A percentile compares a stretch with the other conserved stretches of the same genome.
phyloP scores from a whole-genome alignment of 2,329 filamentous ascomycete genomes.

The Akanthomyces muscarius region DNA sequence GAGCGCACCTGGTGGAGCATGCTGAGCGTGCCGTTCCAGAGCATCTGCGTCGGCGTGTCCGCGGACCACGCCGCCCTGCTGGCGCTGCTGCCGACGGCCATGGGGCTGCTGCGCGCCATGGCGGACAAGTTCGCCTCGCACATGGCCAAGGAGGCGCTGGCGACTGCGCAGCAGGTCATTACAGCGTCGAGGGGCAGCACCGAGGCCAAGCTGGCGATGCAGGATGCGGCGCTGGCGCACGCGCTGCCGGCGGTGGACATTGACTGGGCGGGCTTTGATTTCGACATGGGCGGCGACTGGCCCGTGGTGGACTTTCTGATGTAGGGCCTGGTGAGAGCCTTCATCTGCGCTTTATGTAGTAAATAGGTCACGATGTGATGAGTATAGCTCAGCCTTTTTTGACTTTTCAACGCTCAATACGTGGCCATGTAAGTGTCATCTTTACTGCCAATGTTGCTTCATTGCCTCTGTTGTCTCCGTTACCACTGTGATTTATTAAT shows the following conservation, averaged over 20 bases:
- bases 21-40: constrained; percentile 19
- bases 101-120: constrained; percentile 14
- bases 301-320: constrained; percentile 3
- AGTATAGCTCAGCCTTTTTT: too few relatives aligned
- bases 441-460: too few relatives aligned
- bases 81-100: constrained; percentile 15
- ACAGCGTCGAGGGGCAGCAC: neutral
- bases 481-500: too few relatives aligned
- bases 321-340: neutral
- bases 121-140: constrained; percentile 17
- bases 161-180: constrained; percentile 16
- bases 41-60: constrained; percentile 17
- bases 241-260: neutral
- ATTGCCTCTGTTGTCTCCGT: too few relatives aligned
- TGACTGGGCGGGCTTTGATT: constrained; percentile 8
- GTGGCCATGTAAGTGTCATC: too few relatives aligned
- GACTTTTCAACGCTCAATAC: too few relatives aligned
- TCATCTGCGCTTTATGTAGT: too few relatives aligned
- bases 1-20: constrained; percentile 20
- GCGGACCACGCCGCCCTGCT: constrained; percentile 16
- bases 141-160: constrained; percentile 20
- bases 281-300: constrained; percentile 6
- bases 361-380: too few relatives aligned
- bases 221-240: constrained; percentile 11
- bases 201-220: constrained; percentile 1